Conservation (phyloP, 2,329 filamentous ascomycete species). For the Scedosporium minutisporum region DNA sequence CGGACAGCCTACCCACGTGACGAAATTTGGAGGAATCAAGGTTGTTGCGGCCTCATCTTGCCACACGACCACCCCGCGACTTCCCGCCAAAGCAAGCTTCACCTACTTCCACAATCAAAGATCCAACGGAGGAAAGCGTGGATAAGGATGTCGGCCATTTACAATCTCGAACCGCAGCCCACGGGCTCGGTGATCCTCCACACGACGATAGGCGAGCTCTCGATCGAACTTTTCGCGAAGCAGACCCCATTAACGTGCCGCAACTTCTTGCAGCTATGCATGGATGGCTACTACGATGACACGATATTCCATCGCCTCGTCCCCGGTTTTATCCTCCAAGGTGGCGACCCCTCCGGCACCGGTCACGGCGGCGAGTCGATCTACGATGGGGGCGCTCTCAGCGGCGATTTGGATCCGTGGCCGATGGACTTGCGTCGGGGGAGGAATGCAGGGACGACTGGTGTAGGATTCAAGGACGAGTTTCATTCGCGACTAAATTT, state of each 20-base stretch:
- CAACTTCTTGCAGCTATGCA: slow-evolving; percentile 90
- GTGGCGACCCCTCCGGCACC: slow-evolving; percentile 87
- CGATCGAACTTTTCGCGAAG: slow-evolving; percentile 88
- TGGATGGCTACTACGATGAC: slow-evolving; percentile 90
- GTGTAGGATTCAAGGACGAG: slow-evolving; percentile 67
- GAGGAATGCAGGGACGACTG: slow-evolving; percentile 47
- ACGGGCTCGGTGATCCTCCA: slow-evolving; percentile 86
- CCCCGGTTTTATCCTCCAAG: slow-evolving; percentile 86
- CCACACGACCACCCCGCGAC: too few relatives aligned
- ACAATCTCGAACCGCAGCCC: slow-evolving; percentile 85
- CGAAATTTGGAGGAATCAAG: too few relatives aligned
- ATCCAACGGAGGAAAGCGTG: neutral
- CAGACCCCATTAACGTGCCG: slow-evolving; percentile 85
- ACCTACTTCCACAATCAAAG: neutral
- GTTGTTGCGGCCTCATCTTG: too few relatives aligned
- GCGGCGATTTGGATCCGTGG: slow-evolving; percentile 63
- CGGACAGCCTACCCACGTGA: too few relatives aligned
- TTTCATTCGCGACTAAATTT: slow-evolving; percentile 88
- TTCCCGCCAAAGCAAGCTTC: neutral
- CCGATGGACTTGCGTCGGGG: slow-evolving; percentile 57
- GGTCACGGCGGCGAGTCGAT: slow-evolving; percentile 88
- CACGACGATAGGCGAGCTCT: slow-evolving; percentile 81
- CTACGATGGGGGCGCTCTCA: slow-evolving; percentile 72
- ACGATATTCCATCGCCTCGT: slow-evolving; percentile 92
- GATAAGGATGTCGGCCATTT: slow-evolving; percentile 67